Base-by-base conservation (phyloP, 441 rosid genomes). In the Eruca vesicaria region DNA sequence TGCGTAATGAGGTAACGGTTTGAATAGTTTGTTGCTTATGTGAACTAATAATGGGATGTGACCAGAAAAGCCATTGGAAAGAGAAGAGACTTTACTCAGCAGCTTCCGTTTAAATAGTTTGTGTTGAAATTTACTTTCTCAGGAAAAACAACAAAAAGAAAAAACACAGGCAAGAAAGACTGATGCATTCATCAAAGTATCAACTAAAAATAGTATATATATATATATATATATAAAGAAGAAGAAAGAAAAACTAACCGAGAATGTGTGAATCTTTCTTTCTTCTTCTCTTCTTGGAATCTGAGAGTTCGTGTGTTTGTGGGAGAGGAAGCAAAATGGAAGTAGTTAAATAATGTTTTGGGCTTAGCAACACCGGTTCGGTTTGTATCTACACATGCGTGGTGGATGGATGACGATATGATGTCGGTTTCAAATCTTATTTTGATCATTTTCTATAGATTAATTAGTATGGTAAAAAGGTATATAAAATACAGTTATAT, bases 301-400 rank as follows among this genome's bases (percentile, higher is more conserved):
- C n/a, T 71, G 7, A 9, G 31, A 61, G 15, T 41, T 12, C 20
- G 29, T 15, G 3, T 45, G 53, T 52, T 32, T 50, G 56, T 50
- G 23, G 9, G 20, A 41, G 36, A 28, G 19, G 21, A 33, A 50
- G 65, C 14, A 35, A 35, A 67, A 18, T 9, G 18, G n/a, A 41
- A 50, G 6, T 14, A 6, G 35, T 23, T 59, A 74, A 59, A 56
- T 31, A 38, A 14, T 23, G 31, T 50, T 63, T 50, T 32, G 68
- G 26, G 63, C 35, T 75, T 74, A 60, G 38, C 48, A 18, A 60
- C 29, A 35, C n/a, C 28, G 31, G 73, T 50, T 68, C 3, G 72
- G 73, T 74, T 21, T 59, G 68, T 35, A 31, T 73, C 14, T 36
- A 57, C 36, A 32, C 43, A 26, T 60, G 68, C 73, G 56, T 55